A percentile compares a stretch with the other conserved stretches of the same genome.
These are phyloP conservation scores for Suillus clintonianus DNA, from an alignment of 768 basidiomycete genomes.

Conservation along the genomic window DNA sequence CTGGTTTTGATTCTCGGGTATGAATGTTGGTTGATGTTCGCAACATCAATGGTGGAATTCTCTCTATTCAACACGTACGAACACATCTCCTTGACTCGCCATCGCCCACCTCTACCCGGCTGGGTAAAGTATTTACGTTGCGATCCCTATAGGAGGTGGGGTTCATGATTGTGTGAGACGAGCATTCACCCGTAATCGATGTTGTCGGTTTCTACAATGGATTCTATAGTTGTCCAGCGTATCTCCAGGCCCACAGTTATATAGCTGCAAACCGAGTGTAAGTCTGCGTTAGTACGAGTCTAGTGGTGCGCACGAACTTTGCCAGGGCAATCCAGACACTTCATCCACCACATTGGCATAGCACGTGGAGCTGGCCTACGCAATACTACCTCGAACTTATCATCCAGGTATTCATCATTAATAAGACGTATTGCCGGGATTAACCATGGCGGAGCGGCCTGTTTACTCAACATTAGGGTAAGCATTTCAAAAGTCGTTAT, in stretches of 20 bases:
- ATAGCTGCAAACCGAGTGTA: slow-evolving; percentile 52
- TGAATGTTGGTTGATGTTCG: too few species aligned
- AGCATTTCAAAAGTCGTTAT: too few species aligned
- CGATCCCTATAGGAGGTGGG: too few species aligned
- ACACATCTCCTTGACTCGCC: too few species aligned
- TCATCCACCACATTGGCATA: slow-evolving; percentile 86
- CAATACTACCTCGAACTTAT: slow-evolving; percentile 77
- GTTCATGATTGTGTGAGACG: slow-evolving; percentile 42
- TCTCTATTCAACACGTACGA: too few species aligned
- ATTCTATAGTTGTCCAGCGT: slow-evolving; percentile 89
- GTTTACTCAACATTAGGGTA: slow-evolving; percentile 32
- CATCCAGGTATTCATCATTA: slow-evolving; percentile 74
- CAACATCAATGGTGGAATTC: too few species aligned
- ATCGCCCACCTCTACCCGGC: too few species aligned
- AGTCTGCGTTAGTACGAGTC: slow-evolving; percentile 2
- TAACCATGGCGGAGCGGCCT: slow-evolving; percentile 71
- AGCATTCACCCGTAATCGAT: slow-evolving; percentile 71
- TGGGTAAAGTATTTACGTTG: too few species aligned
- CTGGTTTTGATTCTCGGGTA: too few species aligned
- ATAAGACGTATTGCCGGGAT: slow-evolving; percentile 62
- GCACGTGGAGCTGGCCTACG: slow-evolving; percentile 56
- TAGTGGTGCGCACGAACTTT: slow-evolving; percentile 54
- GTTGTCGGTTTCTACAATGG: slow-evolving; percentile 84
- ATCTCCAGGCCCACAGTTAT: slow-evolving; percentile 87
- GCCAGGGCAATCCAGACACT: slow-evolving; percentile 90